Evolutionary conservation across 805 yeast genomes (phyloP).

Genomic region (Saturnispora silvae): DNA sequence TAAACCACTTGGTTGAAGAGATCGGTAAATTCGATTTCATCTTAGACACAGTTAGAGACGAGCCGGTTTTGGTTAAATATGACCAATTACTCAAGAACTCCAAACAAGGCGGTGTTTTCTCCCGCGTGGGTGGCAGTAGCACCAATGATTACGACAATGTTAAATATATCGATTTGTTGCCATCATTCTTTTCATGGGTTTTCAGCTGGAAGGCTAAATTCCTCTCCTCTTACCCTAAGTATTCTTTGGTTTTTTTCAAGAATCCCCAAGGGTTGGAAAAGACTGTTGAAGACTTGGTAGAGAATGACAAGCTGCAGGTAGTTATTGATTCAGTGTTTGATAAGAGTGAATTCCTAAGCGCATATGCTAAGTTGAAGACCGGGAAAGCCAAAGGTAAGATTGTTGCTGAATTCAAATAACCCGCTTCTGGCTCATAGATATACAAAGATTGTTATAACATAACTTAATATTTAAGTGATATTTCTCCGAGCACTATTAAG

Average conservation of each 20-base stretch:
- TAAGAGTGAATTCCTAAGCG: conserved; percentile 35
- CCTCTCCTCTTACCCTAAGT: conserved; percentile 11
- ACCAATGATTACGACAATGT: background rate
- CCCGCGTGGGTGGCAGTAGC: background rate
- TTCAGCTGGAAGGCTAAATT: too few relatives aligned
- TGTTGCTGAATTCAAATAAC: too few relatives aligned
- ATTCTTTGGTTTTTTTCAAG: conserved; percentile 5
- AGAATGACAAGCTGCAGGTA: conserved; percentile 33
- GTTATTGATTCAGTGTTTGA: conserved; percentile 43
- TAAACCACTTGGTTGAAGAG: conserved; percentile 23
- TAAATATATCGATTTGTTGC: background rate
- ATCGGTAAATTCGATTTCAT: conserved; percentile 50
- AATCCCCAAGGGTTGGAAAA: conserved; percentile 11
- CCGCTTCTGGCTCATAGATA: too few relatives aligned
- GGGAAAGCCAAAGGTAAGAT: conserved; percentile 59
- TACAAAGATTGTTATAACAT: too few relatives aligned
- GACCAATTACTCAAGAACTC: background rate
- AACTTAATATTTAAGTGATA: too few relatives aligned
- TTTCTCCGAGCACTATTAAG: too few relatives aligned
- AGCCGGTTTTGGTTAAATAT: conserved; percentile 1
- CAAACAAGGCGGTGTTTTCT: background rate
- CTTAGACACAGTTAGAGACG: conserved; percentile 57
- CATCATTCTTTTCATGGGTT: too few relatives aligned
- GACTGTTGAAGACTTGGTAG: conserved; percentile 35
- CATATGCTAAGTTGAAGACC: conserved; percentile 35